Evolutionary conservation across 495 filamentous ascomycete genomes (phyloP).

Genomic region (Trichoderma asperelloides): DNA sequence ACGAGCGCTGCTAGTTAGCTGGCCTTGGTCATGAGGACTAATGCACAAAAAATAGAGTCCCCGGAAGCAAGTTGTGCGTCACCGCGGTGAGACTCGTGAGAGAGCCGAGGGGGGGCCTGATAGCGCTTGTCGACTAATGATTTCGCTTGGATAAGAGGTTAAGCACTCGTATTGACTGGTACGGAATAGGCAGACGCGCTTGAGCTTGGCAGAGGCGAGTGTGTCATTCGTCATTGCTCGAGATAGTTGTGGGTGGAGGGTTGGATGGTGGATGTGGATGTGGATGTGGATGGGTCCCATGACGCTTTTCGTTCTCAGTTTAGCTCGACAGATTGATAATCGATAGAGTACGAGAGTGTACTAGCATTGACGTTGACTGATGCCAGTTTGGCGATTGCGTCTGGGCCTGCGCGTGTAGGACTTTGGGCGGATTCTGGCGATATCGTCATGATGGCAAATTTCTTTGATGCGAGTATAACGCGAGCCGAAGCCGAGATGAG

Average conservation of each 20-base stretch:
- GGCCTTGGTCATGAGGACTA: not conserved
- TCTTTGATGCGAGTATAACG: not conserved
- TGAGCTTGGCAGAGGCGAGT: not conserved
- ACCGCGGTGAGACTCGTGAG: constrained; percentile 8
- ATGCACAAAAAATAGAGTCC: not conserved
- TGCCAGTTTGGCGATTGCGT: not conserved
- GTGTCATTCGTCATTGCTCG: not conserved
- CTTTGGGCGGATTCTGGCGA: not conserved
- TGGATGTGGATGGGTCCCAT: constrained; percentile 3
- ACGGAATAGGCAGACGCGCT: not conserved
- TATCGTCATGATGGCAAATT: not conserved
- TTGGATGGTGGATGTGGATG: not conserved
- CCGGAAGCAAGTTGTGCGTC: not conserved
- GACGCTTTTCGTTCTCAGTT: not conserved
- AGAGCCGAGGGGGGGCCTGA: not conserved
- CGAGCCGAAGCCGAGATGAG: not conserved
- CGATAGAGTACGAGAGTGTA: not conserved
- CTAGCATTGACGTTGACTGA: too few relatives aligned
- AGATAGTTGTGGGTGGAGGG: not conserved
- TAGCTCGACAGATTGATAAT: not conserved
- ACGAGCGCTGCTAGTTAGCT: not conserved
- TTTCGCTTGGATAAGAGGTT: not conserved
- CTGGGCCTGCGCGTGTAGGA: not conserved
- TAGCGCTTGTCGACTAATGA: constrained; percentile 4
- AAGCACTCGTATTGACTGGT: not conserved